Evolutionary conservation across 306 rosid species (phyloP).

Genomic region (Fragaria nilgerrensis): DNA sequence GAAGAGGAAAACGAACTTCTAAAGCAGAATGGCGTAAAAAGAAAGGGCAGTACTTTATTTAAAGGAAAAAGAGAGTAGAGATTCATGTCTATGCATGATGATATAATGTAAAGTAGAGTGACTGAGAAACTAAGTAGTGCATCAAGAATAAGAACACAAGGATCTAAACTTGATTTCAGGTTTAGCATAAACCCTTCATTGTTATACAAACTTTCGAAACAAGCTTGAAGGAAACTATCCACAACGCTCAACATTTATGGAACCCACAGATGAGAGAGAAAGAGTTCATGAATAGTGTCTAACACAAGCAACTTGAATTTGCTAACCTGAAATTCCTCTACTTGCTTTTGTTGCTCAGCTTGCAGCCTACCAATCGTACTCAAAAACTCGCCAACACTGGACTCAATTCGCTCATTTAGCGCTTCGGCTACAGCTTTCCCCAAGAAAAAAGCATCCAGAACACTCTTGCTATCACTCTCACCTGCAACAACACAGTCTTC

Average conservation of each 20-base stretch:
- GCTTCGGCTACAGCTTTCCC: slow-evolving; percentile 97
- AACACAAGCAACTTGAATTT: slow-evolving; percentile 12
- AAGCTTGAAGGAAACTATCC: neutral
- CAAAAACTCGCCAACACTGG: slow-evolving; percentile 77
- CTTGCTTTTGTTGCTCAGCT: slow-evolving; percentile 86
- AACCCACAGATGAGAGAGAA: slow-evolving; percentile 1
- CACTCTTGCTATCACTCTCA: slow-evolving; percentile 64
- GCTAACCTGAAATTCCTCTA: slow-evolving; percentile 74
- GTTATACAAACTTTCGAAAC: neutral
- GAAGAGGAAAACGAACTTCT: neutral
- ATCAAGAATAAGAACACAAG: neutral
- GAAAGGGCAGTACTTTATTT: too few relatives aligned
- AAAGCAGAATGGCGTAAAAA: neutral
- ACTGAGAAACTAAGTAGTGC: neutral
- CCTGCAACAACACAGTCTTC: slow-evolving; percentile 43
- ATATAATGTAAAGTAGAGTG: neutral
- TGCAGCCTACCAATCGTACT: slow-evolving; percentile 81
- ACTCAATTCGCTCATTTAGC: slow-evolving; percentile 83
- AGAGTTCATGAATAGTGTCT: neutral
- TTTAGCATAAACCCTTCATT: neutral
- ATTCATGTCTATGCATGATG: neutral
- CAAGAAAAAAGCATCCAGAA: slow-evolving; percentile 91
- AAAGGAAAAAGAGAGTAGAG: neutral
- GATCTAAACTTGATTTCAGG: neutral
- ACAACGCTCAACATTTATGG: neutral